A percentile compares a stretch with the other conserved stretches of the same genome.
phyloP scores from a whole-genome alignment of 2,329 filamentous ascomycete genomes.

The Tympanopsis confertula region DNA sequence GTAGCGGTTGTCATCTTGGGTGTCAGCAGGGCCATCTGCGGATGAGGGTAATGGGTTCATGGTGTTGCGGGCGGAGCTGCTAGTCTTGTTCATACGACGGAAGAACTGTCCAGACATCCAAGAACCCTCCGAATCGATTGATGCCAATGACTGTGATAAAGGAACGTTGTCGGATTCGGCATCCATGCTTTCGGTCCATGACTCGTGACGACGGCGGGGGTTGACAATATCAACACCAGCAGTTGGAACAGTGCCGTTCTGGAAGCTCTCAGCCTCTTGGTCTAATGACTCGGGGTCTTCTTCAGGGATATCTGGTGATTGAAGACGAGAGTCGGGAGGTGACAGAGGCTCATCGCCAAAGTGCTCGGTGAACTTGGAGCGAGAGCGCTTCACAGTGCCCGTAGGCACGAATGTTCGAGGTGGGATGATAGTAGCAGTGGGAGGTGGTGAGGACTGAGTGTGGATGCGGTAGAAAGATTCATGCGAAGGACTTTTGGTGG shows the following conservation, averaged over 20 bases:
- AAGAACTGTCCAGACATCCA: neutral
- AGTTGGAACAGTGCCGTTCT: neutral
- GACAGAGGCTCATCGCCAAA: conserved; percentile 1
- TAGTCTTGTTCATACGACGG: neutral
- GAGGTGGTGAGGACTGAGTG: neutral
- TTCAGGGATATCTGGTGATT: neutral
- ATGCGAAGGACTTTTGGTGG: too few relatives aligned
- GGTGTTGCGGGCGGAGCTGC: neutral
- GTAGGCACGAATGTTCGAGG: neutral
- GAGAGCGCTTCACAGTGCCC: neutral
- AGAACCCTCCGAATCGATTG: conserved; percentile 1
- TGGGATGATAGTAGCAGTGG: neutral
- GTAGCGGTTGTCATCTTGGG: neutral
- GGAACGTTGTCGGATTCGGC: neutral
- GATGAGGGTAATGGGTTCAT: neutral
- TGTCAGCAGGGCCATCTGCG: neutral
- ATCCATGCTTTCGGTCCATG: neutral
- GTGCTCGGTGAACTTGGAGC: neutral
- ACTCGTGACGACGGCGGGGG: neutral
- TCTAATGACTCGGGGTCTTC: neutral
- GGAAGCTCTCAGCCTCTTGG: too few relatives aligned
- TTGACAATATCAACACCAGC: neutral
- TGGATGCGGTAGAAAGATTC: neutral
- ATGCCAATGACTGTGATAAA: neutral
- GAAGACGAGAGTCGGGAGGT: neutral